Conservation (phyloP, 2,329 filamentous ascomycete species). For the Triangularia verruculosa region DNA sequence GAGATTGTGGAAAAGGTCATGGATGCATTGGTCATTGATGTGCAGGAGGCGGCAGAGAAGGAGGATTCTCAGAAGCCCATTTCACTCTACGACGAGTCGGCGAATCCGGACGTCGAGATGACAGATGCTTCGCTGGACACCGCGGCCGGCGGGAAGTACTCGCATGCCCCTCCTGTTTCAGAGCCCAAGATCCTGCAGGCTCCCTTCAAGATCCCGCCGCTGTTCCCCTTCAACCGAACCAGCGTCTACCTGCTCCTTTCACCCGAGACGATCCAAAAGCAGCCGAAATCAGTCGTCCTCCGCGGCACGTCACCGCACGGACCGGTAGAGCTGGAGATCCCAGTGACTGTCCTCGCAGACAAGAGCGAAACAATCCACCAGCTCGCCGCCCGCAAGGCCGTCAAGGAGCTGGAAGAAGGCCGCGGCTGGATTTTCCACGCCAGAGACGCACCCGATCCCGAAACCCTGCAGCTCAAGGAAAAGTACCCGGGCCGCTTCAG, state of each 20-base stretch:
- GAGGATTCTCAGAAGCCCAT: slow-evolving; percentile 39
- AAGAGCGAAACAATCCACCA: slow-evolving; percentile 62
- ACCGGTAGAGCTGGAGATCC: slow-evolving; percentile 62
- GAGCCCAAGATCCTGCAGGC: slow-evolving; percentile 61
- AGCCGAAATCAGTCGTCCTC: slow-evolving; percentile 55
- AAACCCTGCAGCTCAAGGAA: slow-evolving; percentile 44
- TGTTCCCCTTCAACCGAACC: slow-evolving; percentile 66
- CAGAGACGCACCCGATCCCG: slow-evolving; percentile 36
- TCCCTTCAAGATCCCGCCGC: slow-evolving; percentile 58
- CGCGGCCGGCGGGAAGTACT: slow-evolving; percentile 37
- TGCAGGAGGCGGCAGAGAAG: slow-evolving; percentile 24
- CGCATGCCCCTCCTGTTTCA: slow-evolving; percentile 50
- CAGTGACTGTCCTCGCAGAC: slow-evolving; percentile 48
- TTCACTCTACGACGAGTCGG: slow-evolving; percentile 56
- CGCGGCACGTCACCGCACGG: slow-evolving; percentile 55
- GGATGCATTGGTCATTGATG: slow-evolving; percentile 44
- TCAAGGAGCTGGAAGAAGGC: slow-evolving; percentile 67
- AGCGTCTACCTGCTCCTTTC: slow-evolving; percentile 64
- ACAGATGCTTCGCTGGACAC: slow-evolving; percentile 27
- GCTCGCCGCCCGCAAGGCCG: slow-evolving; percentile 65
- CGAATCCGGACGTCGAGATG: slow-evolving; percentile 40
- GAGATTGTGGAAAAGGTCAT: slow-evolving; percentile 59
- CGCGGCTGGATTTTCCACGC: slow-evolving; percentile 62
- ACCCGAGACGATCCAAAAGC: slow-evolving; percentile 42
- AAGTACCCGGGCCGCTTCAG: slow-evolving; percentile 50